Evolutionary conservation across 345 rosid species (phyloP), one percentile per base, ranked within the genome.

Genomic region (Firmiana major): DNA sequence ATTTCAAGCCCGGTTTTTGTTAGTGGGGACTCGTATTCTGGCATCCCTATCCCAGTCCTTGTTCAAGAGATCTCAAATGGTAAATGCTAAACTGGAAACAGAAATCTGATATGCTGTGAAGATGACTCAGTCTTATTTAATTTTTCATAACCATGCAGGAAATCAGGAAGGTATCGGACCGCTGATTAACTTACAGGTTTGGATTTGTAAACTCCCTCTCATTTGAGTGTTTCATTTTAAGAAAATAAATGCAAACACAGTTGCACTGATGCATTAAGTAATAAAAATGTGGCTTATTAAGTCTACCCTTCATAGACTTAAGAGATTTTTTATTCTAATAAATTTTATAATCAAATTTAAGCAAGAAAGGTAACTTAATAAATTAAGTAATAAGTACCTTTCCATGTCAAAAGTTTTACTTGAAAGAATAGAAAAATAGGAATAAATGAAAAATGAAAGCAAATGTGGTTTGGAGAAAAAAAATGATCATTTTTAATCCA

Each of bases 11-110:
- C 87, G 12, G 21, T 93, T 38, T 93, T 87, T 34, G 63, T 90
- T 7, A 84, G 90, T 7, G 97, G 97, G 62, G 94, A 90, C 79
- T 94, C 97, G 1, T 92, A 88, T 77, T 83, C 98, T 4, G 97
- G 97, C 73, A 7, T 78, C 1, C 75, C 72, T 31, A 77, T 92
- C 58, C 98, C 98, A 48, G 83, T 81, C 43, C 48, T 90, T 36
- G 89, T 76, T 54, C 89, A 89, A 66, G 78, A 75, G 17, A 87
- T 92, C 71, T 80, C 85, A 31, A 51, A 81, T 69, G 94, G 94
- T 93, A 87, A 59, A 68, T 43, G 21, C 55, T 68, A 10, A 46
- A 46, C 40, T 68, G n/a, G 15, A 68, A 55, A 7, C 2, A 12
- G 8, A 7, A 55, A n/a, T n/a, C n/a, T 19, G 55, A 48, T 13